phyloP scores from a whole-genome alignment of 1,284 basidiomycete genomes.

The Uromyces viciae-fabae region DNA sequence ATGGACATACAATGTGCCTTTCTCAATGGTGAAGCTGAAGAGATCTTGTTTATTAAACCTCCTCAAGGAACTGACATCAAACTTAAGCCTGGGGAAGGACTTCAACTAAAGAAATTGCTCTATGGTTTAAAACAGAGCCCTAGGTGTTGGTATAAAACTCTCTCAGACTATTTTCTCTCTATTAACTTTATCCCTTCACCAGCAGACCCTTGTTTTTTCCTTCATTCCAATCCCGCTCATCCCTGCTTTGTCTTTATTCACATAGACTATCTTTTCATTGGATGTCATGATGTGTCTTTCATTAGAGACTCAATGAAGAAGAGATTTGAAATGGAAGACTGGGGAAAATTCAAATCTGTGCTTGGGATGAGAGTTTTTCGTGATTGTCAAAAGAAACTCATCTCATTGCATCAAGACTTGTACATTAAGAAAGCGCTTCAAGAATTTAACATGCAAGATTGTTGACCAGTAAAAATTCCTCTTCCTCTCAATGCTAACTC shows the following conservation, averaged over 20 bases:
- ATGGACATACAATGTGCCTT: constrained; percentile 15
- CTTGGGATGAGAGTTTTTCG: not conserved
- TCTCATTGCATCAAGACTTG: not conserved
- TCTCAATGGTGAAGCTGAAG: not conserved
- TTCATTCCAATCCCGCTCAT: not conserved
- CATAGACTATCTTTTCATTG: not conserved
- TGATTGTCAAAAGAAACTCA: not conserved
- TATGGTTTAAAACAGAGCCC: constrained; percentile 15
- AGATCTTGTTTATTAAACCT: not conserved
- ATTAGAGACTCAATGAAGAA: not conserved
- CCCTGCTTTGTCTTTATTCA: not conserved
- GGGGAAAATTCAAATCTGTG: not conserved
- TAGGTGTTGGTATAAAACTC: constrained; percentile 2
- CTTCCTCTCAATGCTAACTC: not conserved
- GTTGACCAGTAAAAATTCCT: not conserved
- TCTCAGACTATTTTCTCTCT: not conserved
- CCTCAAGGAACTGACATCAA: not conserved
- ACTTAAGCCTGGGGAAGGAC: not conserved
- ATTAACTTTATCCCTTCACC: not conserved
- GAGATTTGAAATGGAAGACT: not conserved
- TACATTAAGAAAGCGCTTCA: not conserved
- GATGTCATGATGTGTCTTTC: not conserved
- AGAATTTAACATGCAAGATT: not conserved
- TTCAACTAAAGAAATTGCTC: not conserved
- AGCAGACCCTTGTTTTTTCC: not conserved